Conservation (phyloP, 768 basidiomycete species). For the Suillus bovinus region DNA sequence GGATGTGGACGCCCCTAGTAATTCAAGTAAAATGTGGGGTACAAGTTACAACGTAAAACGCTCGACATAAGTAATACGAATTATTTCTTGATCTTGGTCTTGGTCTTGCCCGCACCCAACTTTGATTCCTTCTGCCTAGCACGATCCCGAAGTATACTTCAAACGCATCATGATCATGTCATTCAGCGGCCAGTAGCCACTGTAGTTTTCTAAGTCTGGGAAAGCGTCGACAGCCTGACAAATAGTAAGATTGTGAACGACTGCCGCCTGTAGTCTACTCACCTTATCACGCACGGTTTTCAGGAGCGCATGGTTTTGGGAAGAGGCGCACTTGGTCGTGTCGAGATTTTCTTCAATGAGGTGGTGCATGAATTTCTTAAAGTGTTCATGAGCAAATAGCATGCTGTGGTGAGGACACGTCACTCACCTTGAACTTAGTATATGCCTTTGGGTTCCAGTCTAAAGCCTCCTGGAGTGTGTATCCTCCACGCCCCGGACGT, state of each 20-base stretch:
- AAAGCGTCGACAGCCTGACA: slow-evolving; percentile 1
- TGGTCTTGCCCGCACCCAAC: too few species aligned
- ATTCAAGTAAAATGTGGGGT: too few species aligned
- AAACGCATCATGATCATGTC: slow-evolving; percentile 17
- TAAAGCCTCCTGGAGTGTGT: slow-evolving; percentile 22
- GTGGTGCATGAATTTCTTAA: neutral
- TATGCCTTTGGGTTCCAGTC: slow-evolving; percentile 21
- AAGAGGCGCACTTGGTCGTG: slow-evolving; percentile 10
- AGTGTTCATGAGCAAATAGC: slow-evolving; percentile 8
- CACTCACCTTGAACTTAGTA: slow-evolving; percentile 18
- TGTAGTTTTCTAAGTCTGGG: slow-evolving; percentile 15
- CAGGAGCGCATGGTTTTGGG: slow-evolving; percentile 2
- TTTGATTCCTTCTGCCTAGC: slow-evolving; percentile 5
- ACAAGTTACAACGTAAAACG: too few species aligned
- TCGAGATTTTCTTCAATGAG: slow-evolving; percentile 12
- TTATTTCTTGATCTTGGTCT: neutral
- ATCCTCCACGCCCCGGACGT: slow-evolving; percentile 24
- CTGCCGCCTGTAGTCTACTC: too few species aligned
- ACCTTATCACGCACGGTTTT: neutral
- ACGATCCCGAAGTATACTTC: slow-evolving; percentile 10
- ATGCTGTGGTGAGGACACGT: neutral
- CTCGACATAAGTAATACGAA: too few species aligned
- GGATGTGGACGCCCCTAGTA: neutral
- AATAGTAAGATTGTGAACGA: neutral
- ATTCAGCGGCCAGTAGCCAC: slow-evolving; percentile 8